phyloP scores from a whole-genome alignment of 2,329 filamentous ascomycete genomes.

The Cordyceps cateniannulata region DNA sequence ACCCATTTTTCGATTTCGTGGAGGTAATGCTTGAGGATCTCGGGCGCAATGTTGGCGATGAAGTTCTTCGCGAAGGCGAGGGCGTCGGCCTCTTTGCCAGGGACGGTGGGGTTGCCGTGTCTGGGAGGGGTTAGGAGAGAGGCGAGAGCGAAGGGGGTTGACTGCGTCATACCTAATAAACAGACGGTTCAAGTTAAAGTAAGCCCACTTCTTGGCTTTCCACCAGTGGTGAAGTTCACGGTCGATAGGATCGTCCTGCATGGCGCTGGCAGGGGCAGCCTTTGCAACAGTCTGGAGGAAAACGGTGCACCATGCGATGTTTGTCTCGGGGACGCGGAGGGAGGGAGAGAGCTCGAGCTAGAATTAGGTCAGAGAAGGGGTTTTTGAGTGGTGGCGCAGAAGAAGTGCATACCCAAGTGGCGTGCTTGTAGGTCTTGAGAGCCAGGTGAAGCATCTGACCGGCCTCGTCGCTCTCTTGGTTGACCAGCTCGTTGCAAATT shows the following conservation, averaged over 20 bases:
- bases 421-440: constrained; percentile 96
- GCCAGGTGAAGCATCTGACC: constrained; percentile 95
- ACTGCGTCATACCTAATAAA: constrained; percentile 68
- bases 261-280: constrained; percentile 67
- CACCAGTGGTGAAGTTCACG: constrained; percentile 96
- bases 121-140: constrained; percentile 35
- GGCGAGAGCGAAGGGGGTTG: not conserved
- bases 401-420: constrained; percentile 67
- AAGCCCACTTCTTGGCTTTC: constrained; percentile 99
- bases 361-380: constrained; percentile 3
- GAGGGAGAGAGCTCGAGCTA: constrained; percentile 80
- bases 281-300: constrained; percentile 90
- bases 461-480: constrained; percentile 87
- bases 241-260: constrained; percentile 79
- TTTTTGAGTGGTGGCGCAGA: not conserved
- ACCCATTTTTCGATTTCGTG: constrained; percentile 97
- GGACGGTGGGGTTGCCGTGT: constrained; percentile 78
- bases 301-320: constrained; percentile 92
- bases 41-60: constrained; percentile 83
- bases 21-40: constrained; percentile 93
- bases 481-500: constrained; percentile 83
- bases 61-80: constrained; percentile 84
- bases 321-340: constrained; percentile 72
- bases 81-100: constrained; percentile 71
- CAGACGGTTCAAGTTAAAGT: constrained; percentile 92